These are phyloP conservation scores for Aschersonia sp. DNA, from an alignment of 2,329 filamentous ascomycete genomes.

Conservation along the genomic window DNA sequence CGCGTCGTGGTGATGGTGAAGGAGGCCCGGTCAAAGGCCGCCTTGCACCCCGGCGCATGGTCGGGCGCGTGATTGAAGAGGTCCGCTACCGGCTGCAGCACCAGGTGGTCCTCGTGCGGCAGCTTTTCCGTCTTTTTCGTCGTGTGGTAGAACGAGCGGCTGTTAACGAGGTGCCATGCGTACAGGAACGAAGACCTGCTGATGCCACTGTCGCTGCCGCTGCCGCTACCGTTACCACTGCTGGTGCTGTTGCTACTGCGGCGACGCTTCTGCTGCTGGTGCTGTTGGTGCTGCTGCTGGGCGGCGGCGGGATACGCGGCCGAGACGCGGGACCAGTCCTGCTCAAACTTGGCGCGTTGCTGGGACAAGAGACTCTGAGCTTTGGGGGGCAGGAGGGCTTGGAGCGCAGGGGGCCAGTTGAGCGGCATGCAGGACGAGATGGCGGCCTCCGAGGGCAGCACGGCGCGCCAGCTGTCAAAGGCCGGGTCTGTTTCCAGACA, in stretches of 20 bases:
- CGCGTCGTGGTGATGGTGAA: constrained; percentile 40
- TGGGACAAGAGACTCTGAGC: constrained; percentile 30
- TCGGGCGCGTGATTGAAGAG: constrained; percentile 46
- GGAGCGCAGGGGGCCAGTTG: constrained; percentile 28
- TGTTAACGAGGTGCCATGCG: constrained; percentile 46
- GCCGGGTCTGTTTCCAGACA: constrained; percentile 34
- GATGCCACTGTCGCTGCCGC: background rate
- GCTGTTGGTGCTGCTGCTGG: too few relatives aligned
- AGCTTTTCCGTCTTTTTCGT: constrained; percentile 27
- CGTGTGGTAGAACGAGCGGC: constrained; percentile 46
- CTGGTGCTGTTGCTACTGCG: too few relatives aligned
- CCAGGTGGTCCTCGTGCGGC: constrained; percentile 43
- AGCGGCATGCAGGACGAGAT: constrained; percentile 34
- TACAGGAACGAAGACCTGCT: constrained; percentile 31
- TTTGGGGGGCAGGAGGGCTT: constrained; percentile 26
- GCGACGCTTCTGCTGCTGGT: too few relatives aligned
- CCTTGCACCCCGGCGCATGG: constrained; percentile 27
- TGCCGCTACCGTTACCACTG: too few relatives aligned
- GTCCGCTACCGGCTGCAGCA: constrained; percentile 58
- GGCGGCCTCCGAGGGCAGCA: constrained; percentile 50
- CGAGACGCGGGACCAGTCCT: constrained; percentile 23
- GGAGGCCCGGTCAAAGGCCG: constrained; percentile 31
- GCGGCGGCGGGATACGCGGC: constrained; percentile 9
- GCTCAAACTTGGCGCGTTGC: constrained; percentile 32
- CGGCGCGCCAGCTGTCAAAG: constrained; percentile 45